Evolutionary conservation across 495 filamentous ascomycete genomes (phyloP).

Genomic region (Hypoxylon crocopeplum): DNA sequence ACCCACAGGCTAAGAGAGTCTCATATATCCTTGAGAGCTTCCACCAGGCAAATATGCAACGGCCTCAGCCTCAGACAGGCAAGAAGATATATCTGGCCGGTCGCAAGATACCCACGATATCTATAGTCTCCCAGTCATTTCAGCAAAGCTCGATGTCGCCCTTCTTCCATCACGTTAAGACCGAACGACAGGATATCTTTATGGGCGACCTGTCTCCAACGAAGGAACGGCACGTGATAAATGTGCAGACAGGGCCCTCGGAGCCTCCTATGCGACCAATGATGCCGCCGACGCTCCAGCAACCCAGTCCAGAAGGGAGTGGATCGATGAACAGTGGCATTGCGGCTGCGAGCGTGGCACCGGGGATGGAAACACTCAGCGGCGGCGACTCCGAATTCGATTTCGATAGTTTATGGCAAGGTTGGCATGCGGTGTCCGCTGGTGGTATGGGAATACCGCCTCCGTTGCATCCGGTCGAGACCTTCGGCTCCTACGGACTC

Average conservation of each 20-base stretch:
- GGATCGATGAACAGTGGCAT: constrained; percentile 55
- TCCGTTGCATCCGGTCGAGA: constrained; percentile 3
- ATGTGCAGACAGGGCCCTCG: too few relatives aligned
- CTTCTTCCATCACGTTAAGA: constrained; percentile 43
- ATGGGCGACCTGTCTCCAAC: constrained; percentile 20
- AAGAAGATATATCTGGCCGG: constrained; percentile 33
- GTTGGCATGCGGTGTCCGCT: constrained; percentile 11
- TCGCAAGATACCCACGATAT: constrained; percentile 33
- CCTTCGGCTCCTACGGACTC: constrained; percentile 19
- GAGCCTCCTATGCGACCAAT: constrained; percentile 26
- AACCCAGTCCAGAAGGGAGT: constrained; percentile 53
- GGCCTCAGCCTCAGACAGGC: constrained; percentile 2
- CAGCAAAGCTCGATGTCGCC: constrained; percentile 41
- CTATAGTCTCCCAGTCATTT: constrained; percentile 36
- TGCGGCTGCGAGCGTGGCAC: constrained; percentile 30
- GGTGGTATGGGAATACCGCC: constrained; percentile 6
- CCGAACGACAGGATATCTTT: constrained; percentile 30
- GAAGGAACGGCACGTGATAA: constrained; percentile 26
- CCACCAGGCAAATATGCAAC: constrained; percentile 48
- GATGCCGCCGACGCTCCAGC: constrained; percentile 44
- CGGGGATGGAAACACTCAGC: constrained; percentile 45
- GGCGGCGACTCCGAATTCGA: constrained; percentile 58
- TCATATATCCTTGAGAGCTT: constrained; percentile 71
- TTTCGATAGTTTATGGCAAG: constrained; percentile 62
- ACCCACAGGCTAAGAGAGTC: constrained; percentile 69